Evolutionary conservation across 768 basidiomycete species (phyloP).

Genomic region (Mycena epipterygia): DNA sequence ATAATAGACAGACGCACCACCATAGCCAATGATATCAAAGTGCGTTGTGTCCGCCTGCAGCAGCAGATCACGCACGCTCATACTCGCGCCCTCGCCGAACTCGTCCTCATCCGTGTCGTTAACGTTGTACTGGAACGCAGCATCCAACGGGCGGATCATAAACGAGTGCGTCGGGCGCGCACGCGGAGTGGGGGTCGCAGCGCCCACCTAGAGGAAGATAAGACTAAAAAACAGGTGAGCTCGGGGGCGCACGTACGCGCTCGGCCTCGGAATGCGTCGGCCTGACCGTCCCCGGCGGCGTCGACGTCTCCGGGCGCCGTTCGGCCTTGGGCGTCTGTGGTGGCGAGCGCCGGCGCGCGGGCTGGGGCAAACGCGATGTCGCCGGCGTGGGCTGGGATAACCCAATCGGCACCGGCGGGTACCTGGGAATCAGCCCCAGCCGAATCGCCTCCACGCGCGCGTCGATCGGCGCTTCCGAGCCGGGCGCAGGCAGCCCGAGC

Average conservation of each 20-base stretch:
- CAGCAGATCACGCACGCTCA: constrained; percentile 64
- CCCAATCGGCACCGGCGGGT: constrained; percentile 41
- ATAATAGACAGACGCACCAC: constrained; percentile 18
- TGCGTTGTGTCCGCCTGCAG: constrained; percentile 53
- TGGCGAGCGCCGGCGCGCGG: not conserved
- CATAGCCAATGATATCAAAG: constrained; percentile 57
- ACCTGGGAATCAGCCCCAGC: constrained; percentile 41
- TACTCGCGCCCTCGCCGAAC: constrained; percentile 54
- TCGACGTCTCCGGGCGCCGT: constrained; percentile 28
- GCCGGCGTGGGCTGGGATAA: constrained; percentile 27
- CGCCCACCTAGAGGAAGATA: not conserved
- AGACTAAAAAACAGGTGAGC: not conserved
- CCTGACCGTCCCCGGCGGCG: constrained; percentile 27
- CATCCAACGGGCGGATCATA: not conserved
- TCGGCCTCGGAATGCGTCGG: constrained; percentile 26
- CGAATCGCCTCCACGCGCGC: constrained; percentile 47
- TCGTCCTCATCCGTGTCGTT: constrained; percentile 44
- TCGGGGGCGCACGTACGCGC: not conserved
- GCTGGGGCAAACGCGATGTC: constrained; percentile 38
- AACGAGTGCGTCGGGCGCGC: constrained; percentile 36
- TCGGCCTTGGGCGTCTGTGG: constrained; percentile 1
- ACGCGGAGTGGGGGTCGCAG: constrained; percentile 2
- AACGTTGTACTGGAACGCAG: constrained; percentile 21
- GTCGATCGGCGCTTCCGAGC: constrained; percentile 31
- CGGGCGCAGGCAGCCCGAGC: constrained; percentile 33